These are phyloP conservation scores for Irpex rosettiformis DNA, from an alignment of 1,284 basidiomycete species.

Conservation along the genomic window DNA sequence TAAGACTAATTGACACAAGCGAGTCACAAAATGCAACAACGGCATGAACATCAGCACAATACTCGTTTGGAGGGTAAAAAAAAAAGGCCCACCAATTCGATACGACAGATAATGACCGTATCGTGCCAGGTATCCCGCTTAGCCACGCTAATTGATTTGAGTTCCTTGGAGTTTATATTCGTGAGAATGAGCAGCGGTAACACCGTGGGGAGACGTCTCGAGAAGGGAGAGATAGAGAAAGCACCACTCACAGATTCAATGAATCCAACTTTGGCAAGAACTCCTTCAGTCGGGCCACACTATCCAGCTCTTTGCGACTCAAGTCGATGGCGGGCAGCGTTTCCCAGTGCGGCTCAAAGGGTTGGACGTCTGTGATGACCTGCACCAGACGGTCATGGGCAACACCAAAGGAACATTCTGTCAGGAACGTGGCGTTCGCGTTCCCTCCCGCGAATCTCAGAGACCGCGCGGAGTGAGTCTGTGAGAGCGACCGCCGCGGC, in stretches of 20 bases:
- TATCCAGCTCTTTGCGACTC: conserved; percentile 78
- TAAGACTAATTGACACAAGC: conserved; percentile 48
- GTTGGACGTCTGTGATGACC: conserved; percentile 92
- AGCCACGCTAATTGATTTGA: conserved; percentile 83
- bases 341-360: conserved; percentile 96
- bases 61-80: not conserved
- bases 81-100: conserved; percentile 62
- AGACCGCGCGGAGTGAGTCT: conserved; percentile 32
- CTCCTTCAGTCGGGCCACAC: conserved; percentile 90
- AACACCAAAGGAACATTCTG: conserved; percentile 93
- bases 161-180: conserved; percentile 50
- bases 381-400: conserved; percentile 88
- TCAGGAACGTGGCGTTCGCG: conserved; percentile 80
- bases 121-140: conserved; percentile 76
- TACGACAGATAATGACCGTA: conserved; percentile 80
- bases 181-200: conserved; percentile 16
- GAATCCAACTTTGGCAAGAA: conserved; percentile 86
- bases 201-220: conserved; percentile 5
- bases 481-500: conserved; percentile 44
- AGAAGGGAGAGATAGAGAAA: not conserved
- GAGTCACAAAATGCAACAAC: not conserved
- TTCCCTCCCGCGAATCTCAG: conserved; percentile 22
- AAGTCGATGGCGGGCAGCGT: conserved; percentile 75
- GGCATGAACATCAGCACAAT: not conserved
- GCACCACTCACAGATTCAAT: conserved; percentile 65